Conservation (phyloP, 2,329 filamentous ascomycete genomes). For the Epichloe hybrida region DNA sequence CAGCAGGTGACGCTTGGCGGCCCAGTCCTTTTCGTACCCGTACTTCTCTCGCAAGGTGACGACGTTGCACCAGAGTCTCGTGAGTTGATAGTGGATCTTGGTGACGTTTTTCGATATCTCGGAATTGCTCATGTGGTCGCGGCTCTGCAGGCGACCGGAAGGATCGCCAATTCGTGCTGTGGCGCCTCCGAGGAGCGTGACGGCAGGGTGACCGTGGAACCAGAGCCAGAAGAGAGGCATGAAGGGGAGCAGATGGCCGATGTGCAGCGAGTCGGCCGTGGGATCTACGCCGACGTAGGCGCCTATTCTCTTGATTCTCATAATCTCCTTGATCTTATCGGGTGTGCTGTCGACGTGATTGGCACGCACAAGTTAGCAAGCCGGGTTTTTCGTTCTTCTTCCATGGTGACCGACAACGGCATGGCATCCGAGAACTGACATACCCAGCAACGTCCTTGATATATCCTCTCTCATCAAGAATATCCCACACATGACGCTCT, state of each 20-base stretch:
- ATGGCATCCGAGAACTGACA: constrained; percentile 10
- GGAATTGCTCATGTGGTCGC: constrained; percentile 38
- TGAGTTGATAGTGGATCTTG: constrained; percentile 56
- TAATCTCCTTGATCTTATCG: constrained; percentile 44
- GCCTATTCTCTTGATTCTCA: constrained; percentile 53
- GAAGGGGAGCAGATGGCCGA: constrained; percentile 67
- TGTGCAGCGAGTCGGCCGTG: constrained; percentile 64
- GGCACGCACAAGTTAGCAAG: constrained; percentile 1
- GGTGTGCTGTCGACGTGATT: constrained; percentile 23
- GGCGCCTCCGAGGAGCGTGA: constrained; percentile 58
- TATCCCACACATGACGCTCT: constrained; percentile 41
- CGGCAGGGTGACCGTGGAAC: constrained; percentile 55
- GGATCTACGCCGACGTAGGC: constrained; percentile 75
- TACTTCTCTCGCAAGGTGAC: constrained; percentile 50
- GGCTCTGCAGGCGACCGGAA: constrained; percentile 50
- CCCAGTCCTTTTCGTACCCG: constrained; percentile 48
- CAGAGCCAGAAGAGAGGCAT: constrained; percentile 82
- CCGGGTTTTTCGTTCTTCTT: not conserved
- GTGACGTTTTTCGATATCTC: constrained; percentile 50
- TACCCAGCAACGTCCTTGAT: constrained; percentile 66
- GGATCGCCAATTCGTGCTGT: constrained; percentile 72
- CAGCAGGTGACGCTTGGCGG: constrained; percentile 52
- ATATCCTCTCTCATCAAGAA: constrained; percentile 58
- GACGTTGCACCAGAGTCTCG: constrained; percentile 62
- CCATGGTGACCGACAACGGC: constrained; percentile 9